phyloP scores from a whole-genome alignment of 1,284 basidiomycete genomes.

The Coniophora puteana region DNA sequence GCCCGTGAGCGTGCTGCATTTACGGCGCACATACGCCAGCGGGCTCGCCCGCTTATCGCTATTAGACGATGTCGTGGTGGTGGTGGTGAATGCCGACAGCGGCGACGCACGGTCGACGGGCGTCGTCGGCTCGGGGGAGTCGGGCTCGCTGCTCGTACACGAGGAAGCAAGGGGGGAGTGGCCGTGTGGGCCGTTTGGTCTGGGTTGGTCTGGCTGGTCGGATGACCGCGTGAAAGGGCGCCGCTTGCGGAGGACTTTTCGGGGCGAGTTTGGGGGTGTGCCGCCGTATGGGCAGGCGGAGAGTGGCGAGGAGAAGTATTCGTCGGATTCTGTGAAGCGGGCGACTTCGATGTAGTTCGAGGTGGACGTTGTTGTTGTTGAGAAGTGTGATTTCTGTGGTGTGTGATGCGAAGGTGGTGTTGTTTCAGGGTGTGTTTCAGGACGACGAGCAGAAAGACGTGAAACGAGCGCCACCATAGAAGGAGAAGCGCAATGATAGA shows the following conservation, averaged over 20 bases:
- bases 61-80: constrained; percentile 12
- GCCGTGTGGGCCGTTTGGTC: not conserved
- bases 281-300: constrained; percentile 2
- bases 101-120: not conserved
- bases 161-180: not conserved
- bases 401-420: too few relatives aligned
- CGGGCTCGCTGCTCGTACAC: not conserved
- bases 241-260: constrained; percentile 23
- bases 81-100: not conserved
- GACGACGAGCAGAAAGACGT: too few relatives aligned
- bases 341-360: constrained; percentile 40
- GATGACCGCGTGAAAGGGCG: constrained; percentile 14
- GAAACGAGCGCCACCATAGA: too few relatives aligned
- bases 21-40: too few relatives aligned
- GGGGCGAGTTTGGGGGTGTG: constrained; percentile 19
- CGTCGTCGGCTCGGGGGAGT: not conserved
- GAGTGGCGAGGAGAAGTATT: constrained; percentile 6
- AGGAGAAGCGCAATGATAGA: too few relatives aligned
- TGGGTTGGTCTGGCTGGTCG: not conserved
- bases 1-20: too few relatives aligned
- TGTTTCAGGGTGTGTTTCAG: too few relatives aligned
- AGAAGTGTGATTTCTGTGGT: constrained; percentile 47
- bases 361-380: constrained; percentile 48
- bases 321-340: constrained; percentile 13
- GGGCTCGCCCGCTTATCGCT: too few relatives aligned